phyloP scores from a whole-genome alignment of 2,329 filamentous ascomycete species.

The Pseudocercospora fijiensis region DNA sequence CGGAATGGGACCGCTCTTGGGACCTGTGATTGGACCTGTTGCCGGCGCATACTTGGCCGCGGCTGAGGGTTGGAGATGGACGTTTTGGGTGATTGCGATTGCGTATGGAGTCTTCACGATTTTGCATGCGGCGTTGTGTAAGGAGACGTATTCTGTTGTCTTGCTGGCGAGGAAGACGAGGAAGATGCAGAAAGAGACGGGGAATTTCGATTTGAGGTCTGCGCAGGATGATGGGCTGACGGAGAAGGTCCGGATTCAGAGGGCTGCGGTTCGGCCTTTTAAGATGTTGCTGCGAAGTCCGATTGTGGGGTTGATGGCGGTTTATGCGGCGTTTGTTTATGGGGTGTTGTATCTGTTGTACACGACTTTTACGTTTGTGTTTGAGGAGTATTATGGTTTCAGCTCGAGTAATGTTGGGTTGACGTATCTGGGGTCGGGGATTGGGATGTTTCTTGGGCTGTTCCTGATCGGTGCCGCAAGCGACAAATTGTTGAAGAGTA shows the following conservation, averaged over 20 bases:
- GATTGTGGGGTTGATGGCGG: constrained; percentile 51
- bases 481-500: constrained; percentile 21
- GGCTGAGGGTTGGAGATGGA: constrained; percentile 54
- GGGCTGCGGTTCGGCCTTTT: constrained; percentile 53
- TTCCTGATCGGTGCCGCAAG: constrained; percentile 28
- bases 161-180: constrained; percentile 49
- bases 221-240: constrained; percentile 44
- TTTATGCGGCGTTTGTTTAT: constrained; percentile 51
- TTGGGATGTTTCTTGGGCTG: constrained; percentile 41
- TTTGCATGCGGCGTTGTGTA: constrained; percentile 40
- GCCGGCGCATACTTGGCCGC: constrained; percentile 53
- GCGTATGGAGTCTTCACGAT: constrained; percentile 38
- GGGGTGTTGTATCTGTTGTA: constrained; percentile 42
- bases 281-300: constrained; percentile 49
- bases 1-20: constrained; percentile 31
- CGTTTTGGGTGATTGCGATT: constrained; percentile 48
- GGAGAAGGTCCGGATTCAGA: constrained; percentile 42
- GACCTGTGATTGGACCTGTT: constrained; percentile 47
- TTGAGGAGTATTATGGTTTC: constrained; percentile 44
- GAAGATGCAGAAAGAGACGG: constrained; percentile 49
- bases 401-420: constrained; percentile 41
- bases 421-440: constrained; percentile 44
- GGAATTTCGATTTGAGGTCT: constrained; percentile 42
- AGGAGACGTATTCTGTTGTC: constrained; percentile 50
- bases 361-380: constrained; percentile 47